Base-by-base conservation (phyloP, 106 monocot genomes). In the Dioscorea alata region DNA sequence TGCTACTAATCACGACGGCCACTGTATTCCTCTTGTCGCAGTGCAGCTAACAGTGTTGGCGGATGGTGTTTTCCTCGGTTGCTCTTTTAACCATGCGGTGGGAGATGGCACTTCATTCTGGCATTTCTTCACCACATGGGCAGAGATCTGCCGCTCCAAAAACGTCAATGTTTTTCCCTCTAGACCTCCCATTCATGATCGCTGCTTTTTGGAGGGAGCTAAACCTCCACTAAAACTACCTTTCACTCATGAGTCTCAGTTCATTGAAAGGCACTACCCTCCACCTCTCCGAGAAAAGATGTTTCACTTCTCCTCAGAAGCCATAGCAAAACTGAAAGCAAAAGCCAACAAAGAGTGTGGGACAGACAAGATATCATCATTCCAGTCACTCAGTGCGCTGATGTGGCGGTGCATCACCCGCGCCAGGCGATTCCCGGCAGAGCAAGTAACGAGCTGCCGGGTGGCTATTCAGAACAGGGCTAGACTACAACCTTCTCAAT, bases 1-100 rank as follows among this genome's bases (percentile, higher is more conserved):
- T 13, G 90, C 83, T 17, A 20, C 81, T 66, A 73, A 63, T 75
- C 59, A 83, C 56, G 90, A 94, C 50, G 94, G 90, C 13, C 81
- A 79, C 51, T 51, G 2, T 17, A 51, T 51, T 17, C 33, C 65
- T 12, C 20, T 65, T 15, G 12, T 65, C 13, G 35, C n/a, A 14
- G 42, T 65, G 16, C 65, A 65, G 65, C 33, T 65, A 19, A 65
- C 42, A 4, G 65, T 42, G 10, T 19, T 65, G 18, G 65, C 35
- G 16, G 48, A 65, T 9, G 65, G 65, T 18, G 15, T 35, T 7
- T 65, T 65, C 2, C 0, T 65, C 15, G 65, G 18, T 4, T 33
- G 28, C 9, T 42, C 34, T 13, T 65, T 65, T n/a, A 65, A 65
- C 35, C 65, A 65, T 65, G 65, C 8, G 8, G 35, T 65, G 13